Conservation (phyloP, 139 green algal species). For the Chlorella sp. region DNA sequence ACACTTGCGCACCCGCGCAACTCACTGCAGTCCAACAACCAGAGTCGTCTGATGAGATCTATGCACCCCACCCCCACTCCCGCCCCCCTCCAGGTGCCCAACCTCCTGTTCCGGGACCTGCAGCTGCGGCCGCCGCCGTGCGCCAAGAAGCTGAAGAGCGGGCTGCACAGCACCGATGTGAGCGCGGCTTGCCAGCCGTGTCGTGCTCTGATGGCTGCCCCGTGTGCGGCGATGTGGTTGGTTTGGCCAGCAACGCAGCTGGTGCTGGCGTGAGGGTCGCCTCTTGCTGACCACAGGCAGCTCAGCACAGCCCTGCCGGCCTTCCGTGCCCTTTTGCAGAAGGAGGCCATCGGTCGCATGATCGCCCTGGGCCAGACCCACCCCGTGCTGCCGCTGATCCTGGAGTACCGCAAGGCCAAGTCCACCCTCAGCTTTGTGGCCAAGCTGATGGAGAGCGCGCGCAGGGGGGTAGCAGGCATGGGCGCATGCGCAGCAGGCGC, state of each 20-base stretch:
- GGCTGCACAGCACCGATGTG: neutral
- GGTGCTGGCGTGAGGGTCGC: too few species aligned
- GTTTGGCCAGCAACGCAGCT: too few species aligned
- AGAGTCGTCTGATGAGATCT: too few species aligned
- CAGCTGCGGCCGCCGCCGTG: conserved; percentile 10
- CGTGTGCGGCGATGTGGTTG: neutral
- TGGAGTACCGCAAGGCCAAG: conserved; percentile 65
- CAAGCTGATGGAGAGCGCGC: conserved; percentile 22
- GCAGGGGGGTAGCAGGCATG: neutral
- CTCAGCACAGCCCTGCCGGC: neutral
- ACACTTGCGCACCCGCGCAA: too few species aligned
- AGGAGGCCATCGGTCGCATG: conserved; percentile 65
- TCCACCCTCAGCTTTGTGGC: conserved; percentile 50
- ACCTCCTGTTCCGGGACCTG: conserved; percentile 19
- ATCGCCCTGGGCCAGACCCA: conserved; percentile 37
- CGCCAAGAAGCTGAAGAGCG: conserved; percentile 5
- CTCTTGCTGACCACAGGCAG: neutral
- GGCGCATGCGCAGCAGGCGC: neutral
- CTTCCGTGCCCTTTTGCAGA: neutral
- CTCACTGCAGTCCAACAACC: too few species aligned
- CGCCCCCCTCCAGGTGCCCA: neutral
- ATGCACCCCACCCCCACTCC: neutral
- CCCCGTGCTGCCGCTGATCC: conserved; percentile 58
- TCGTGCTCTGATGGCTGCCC: neutral
- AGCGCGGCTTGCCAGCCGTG: too few species aligned